phyloP scores from a whole-genome alignment of 345 rosid species.

The Aquilaria malaccensis region DNA sequence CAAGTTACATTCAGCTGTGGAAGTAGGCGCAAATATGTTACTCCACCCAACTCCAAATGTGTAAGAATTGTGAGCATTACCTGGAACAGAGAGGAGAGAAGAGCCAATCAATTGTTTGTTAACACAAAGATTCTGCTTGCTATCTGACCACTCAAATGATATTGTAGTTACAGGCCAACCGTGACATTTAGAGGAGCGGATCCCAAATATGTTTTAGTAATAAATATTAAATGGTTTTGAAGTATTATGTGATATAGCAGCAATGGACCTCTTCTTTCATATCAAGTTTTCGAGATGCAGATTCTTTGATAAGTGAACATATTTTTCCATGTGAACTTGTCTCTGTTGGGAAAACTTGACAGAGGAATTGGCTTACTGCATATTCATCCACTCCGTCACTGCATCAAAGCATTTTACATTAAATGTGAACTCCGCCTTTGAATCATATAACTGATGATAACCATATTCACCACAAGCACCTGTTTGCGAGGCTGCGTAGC shows the following conservation, averaged over 20 bases:
- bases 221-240: neutral
- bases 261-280: constrained; percentile 85
- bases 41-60: constrained; percentile 87
- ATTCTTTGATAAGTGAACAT: constrained; percentile 61
- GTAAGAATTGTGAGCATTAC: constrained; percentile 88
- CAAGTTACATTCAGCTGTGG: constrained; percentile 71
- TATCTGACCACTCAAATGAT: constrained; percentile 3
- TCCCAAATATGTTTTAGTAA: neutral
- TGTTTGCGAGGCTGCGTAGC: constrained; percentile 87
- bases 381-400: constrained; percentile 97
- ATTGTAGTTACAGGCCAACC: neutral
- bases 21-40: constrained; percentile 62
- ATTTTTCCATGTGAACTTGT: constrained; percentile 37
- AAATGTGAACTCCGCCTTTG: constrained; percentile 14
- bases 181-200: neutral
- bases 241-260: constrained; percentile 10
- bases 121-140: neutral
- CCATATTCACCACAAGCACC: constrained; percentile 32
- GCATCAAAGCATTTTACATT: constrained; percentile 19
- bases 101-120: neutral
- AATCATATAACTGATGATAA: constrained; percentile 3
- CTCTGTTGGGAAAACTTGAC: constrained; percentile 50
- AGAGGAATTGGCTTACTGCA: constrained; percentile 76
- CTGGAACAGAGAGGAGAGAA: constrained; percentile 29
- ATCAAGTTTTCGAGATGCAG: constrained; percentile 75